Conservation (phyloP, 495 filamentous ascomycete species). For the Venustampulla echinocandica region DNA sequence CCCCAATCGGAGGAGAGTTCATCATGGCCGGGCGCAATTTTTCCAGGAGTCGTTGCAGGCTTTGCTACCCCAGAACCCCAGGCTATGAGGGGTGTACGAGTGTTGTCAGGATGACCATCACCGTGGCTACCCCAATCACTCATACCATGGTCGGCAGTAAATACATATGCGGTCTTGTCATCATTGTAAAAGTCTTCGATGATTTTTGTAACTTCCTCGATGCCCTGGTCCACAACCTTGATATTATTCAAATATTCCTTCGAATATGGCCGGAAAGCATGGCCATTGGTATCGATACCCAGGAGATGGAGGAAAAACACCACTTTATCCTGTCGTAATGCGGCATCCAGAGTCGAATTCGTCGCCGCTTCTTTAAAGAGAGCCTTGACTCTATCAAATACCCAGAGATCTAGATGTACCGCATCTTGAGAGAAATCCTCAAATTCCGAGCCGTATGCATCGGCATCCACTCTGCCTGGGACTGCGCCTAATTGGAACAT, state of each 20-base stretch:
- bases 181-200: slow-evolving; percentile 90
- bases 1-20: slow-evolving; percentile 89
- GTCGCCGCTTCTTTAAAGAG: slow-evolving; percentile 71
- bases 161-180: slow-evolving; percentile 86
- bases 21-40: slow-evolving; percentile 70
- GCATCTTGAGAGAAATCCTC: slow-evolving; percentile 89
- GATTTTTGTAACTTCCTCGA: slow-evolving; percentile 70
- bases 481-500: slow-evolving; percentile 96
- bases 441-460: slow-evolving; percentile 70
- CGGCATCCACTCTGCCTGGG: slow-evolving; percentile 76
- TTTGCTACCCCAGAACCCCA: slow-evolving; percentile 91
- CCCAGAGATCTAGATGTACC: slow-evolving; percentile 78
- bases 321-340: slow-evolving; percentile 71
- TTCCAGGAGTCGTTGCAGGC: slow-evolving; percentile 48
- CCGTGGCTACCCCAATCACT: slow-evolving; percentile 97
- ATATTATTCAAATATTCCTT: slow-evolving; percentile 93
- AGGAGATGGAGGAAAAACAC: slow-evolving; percentile 97
- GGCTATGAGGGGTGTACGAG: slow-evolving; percentile 81
- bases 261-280: slow-evolving; percentile 83
- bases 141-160: slow-evolving; percentile 99
- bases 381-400: slow-evolving; percentile 86
- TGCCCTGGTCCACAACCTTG: slow-evolving; percentile 84
- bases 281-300: slow-evolving; percentile 91
- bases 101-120: slow-evolving; percentile 97
- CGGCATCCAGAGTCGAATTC: slow-evolving; percentile 67